These are phyloP conservation scores for Haematococcus sp. DNA, from an alignment of 139 green algal genomes.

Conservation along the genomic window DNA sequence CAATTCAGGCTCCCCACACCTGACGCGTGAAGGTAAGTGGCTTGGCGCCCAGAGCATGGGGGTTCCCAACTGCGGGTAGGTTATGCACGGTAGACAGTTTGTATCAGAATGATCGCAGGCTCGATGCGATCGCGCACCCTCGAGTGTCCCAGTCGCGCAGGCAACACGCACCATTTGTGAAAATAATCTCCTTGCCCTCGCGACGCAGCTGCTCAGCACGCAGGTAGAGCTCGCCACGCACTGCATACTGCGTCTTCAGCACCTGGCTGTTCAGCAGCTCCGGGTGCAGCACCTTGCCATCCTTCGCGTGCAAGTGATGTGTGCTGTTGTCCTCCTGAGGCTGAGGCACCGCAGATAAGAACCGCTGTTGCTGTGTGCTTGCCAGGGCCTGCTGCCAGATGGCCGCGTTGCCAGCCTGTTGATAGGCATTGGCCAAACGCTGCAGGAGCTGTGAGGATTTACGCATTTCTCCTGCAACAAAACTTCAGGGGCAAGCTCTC, in stretches of 20 bases:
- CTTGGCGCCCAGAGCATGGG: slow-evolving; percentile 85
- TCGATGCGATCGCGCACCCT: background rate
- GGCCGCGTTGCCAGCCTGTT: too few relatives aligned
- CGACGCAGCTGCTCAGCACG: slow-evolving; percentile 78
- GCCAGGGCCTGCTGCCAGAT: too few relatives aligned
- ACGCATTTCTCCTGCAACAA: too few relatives aligned
- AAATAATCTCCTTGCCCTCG: slow-evolving; percentile 88
- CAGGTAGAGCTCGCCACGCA: slow-evolving; percentile 91
- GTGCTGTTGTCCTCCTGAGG: slow-evolving; percentile 2
- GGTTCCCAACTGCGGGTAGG: slow-evolving; percentile 83
- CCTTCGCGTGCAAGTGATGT: slow-evolving; percentile 33
- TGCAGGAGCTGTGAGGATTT: too few relatives aligned
- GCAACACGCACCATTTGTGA: slow-evolving; percentile 73
- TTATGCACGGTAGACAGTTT: background rate
- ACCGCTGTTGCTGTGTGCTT: too few relatives aligned
- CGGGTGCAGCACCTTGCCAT: slow-evolving; percentile 77
- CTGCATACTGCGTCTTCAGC: slow-evolving; percentile 75
- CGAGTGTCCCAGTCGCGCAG: background rate
- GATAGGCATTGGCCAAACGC: too few relatives aligned
- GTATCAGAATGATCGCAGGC: background rate
- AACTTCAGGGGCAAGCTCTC: too few relatives aligned
- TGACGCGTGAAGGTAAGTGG: slow-evolving; percentile 86
- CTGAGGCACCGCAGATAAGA: too few relatives aligned
- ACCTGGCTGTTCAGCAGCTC: slow-evolving; percentile 82
- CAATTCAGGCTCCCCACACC: slow-evolving; percentile 40